Base-by-base conservation (phyloP, 306 rosid species). In the Rosa persica region DNA sequence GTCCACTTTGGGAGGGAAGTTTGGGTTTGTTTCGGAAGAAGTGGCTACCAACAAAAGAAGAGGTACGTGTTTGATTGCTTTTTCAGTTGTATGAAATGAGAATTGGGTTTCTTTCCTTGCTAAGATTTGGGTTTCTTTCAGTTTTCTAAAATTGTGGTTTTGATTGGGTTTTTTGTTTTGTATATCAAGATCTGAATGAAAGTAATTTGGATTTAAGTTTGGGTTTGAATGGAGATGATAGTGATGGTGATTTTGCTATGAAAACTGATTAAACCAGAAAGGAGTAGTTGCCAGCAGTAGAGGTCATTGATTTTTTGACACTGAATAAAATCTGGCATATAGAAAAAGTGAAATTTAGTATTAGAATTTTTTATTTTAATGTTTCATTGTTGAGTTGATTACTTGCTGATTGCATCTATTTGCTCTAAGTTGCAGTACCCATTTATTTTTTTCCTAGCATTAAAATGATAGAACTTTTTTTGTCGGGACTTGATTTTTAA, bases 121-220 rank as follows among this genome's bases (percentile, higher is more conserved):
- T 30, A 30, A 30, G 34, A 30, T 30, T 30, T 30, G 34, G 34
- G 34, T 30, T 3, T 30, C 34, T 30, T 30, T 30, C 34, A 30
- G 34, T 30, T 30, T 2, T 30, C 34, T 30, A 30, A 30, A 30
- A 30, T 30, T 30, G 34, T 30, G 34, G 34, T 30, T 30, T 30
- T 30, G 34, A 30, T 1, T 30, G 34, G 34, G 34, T 1, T 30
- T 30, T 30, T 30, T 30, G 34, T 30, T 30, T 30, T 30, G 93
- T 90, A 25, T 87, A 96, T 55, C 98, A 94, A 89, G 98, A 94
- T 87, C 89, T 94, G 85, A 94, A 92, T 48, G 97, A 92, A 81
- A 94, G 96, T 75, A 93, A 93, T 42, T 77, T 94, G 89, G 96
- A 94, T 84, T 86, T 94, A 79, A 85, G 98, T 84, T 85, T 94